Base-by-base conservation (phyloP, 805 yeast genomes). In the Lachancea mirantina region DNA sequence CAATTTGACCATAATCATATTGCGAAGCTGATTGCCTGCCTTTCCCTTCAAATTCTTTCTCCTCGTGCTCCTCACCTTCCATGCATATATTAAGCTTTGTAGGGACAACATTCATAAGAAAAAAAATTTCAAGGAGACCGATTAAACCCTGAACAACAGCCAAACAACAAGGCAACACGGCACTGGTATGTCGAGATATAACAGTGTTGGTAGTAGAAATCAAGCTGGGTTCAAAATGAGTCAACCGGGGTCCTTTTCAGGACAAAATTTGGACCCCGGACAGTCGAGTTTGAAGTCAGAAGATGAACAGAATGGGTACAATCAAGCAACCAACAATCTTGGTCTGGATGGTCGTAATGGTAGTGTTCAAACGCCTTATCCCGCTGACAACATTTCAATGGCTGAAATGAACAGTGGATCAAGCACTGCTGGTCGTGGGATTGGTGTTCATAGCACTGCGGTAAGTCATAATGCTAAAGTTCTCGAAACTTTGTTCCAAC, bases 131-230 rank as follows among this genome's bases (percentile, higher is more conserved):
- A 16, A 16, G 21, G 23, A 28, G 25, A 19, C 20, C 13, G 14
- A 10, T 30, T 14, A 11, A n/a, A n/a, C 22, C 8, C 23, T 14
- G 13, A 19, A 20, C 17, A 19, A 19, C n/a, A 9, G 4, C 11
- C 14, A 9, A 35, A 30, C 26, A 26, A 19, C 30, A 26, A 32
- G 23, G 20, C 19, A 15, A 19, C 10, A 8, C 22, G 10, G 10
- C n/a, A n/a, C n/a, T n/a, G n/a, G 8, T 26, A 54, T 54, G 59
- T 61, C 66, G 6, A 54, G 61, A 29, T 55, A 56, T 37, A 61
- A 61, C 30, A 60, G 64, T 3, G 55, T 62, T 62, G 49, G 51
- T 30, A 59, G 65, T 6, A 49, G 42, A 25, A 46, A 55, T 30
- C 52, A 64, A 19, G 59, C 57, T n/a, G n/a, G n/a, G n/a, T n/a